A percentile compares a stretch with the other conserved stretches of the same genome.
Conservation (phyloP, 2,329 filamentous ascomycete species). For the Apiospora hydei region DNA sequence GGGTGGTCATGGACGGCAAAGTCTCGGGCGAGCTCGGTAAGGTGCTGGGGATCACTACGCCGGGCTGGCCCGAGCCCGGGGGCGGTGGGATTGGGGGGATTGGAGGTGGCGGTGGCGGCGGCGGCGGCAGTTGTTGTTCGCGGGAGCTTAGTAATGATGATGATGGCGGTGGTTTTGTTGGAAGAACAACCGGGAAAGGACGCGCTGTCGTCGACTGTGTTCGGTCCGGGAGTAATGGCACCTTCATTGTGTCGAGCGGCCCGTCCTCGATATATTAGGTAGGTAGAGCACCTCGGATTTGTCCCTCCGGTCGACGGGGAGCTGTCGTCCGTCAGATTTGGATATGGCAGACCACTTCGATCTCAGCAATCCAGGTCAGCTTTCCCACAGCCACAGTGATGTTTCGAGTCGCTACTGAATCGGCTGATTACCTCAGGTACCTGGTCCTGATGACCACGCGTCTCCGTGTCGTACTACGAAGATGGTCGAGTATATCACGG, state of each 20-base stretch:
- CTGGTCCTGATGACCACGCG: not conserved
- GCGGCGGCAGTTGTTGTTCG: not conserved
- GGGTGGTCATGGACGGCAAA: not conserved
- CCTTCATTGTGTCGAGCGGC: not conserved
- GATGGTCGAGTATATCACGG: not conserved
- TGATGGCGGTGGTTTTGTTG: not conserved
- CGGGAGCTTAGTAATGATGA: not conserved
- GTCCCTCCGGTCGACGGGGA: no score
- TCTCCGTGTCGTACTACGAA: not conserved
- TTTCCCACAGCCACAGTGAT: not conserved
- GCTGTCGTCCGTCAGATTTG: not conserved
- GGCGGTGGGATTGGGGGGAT: not conserved
- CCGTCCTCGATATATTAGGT: not conserved
- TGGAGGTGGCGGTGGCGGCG: not conserved
- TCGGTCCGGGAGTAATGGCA: not conserved
- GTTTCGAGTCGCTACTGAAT: not conserved
- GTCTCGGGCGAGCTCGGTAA: no score
- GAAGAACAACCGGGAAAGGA: not conserved
- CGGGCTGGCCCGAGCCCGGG: no score
- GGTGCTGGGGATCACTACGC: not conserved
- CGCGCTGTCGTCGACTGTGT: not conserved
- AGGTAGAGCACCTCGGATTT: no score
- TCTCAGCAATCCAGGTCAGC: not conserved
- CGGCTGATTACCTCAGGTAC: not conserved
- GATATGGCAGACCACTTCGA: not conserved